Percentiles rank a stretch among this genome's conserved stretches.
These are phyloP conservation scores for Amanita rimosa DNA, from an alignment of 768 basidiomycete genomes.

Conservation along the genomic window DNA sequence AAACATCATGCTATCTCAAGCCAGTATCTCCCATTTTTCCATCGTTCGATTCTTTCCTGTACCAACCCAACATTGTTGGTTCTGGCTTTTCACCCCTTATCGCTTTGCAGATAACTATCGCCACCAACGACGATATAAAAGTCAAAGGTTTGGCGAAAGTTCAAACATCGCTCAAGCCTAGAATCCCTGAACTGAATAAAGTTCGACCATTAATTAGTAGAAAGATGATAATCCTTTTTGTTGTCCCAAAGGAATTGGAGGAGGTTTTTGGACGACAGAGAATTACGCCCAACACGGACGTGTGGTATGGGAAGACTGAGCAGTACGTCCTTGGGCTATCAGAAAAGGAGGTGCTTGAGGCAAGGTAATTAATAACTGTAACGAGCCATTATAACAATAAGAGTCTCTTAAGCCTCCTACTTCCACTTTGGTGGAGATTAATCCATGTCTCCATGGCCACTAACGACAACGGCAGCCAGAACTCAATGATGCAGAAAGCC, in stretches of 20 bases:
- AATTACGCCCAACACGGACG: too few relatives aligned
- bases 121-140: neutral
- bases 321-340: too few relatives aligned
- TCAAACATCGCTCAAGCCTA: neutral
- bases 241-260: slow-evolving; percentile 21
- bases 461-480: too few relatives aligned
- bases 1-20: neutral
- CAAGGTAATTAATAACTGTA: too few relatives aligned
- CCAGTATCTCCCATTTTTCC: neutral
- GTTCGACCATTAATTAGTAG: slow-evolving; percentile 12
- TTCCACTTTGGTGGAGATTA: too few relatives aligned
- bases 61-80: neutral
- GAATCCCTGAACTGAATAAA: neutral
- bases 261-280: too few relatives aligned
- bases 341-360: too few relatives aligned
- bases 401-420: too few relatives aligned
- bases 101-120: neutral
- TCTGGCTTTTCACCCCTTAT: neutral
- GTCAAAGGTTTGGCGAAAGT: neutral
- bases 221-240: slow-evolving; percentile 41
- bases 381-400: too few relatives aligned
- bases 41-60: neutral
- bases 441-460: too few relatives aligned
- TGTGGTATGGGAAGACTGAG: too few relatives aligned
- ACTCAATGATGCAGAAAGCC: too few relatives aligned